Evolutionary conservation across 2,329 filamentous ascomycete species (phyloP).

Genomic region (Sphaerulina populicola): DNA sequence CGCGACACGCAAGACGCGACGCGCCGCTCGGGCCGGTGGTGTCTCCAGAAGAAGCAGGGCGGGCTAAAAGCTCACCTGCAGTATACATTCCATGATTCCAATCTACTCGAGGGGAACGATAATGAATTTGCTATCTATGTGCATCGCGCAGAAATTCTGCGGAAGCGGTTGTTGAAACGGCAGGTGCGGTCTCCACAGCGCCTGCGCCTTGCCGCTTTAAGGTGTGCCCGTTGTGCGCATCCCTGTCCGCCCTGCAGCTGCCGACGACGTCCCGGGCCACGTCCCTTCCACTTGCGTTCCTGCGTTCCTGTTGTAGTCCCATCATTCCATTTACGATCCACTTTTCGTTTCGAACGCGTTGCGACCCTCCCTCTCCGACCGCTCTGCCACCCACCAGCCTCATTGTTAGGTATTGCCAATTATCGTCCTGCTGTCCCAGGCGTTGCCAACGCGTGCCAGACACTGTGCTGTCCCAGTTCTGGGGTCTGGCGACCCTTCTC

Average conservation of each 20-base stretch:
- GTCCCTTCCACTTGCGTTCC: neutral
- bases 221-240: neutral
- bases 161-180: constrained; percentile 5
- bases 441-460: neutral
- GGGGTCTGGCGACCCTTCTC: neutral
- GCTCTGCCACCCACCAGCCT: neutral
- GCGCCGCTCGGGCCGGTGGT: neutral
- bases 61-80: neutral
- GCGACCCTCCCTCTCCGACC: neutral
- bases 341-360: neutral
- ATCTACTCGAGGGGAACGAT: constrained; percentile 11
- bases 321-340: constrained; percentile 4
- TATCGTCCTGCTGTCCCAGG: neutral
- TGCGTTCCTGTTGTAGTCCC: constrained; percentile 5
- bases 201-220: constrained; percentile 6
- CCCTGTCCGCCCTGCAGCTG: neutral
- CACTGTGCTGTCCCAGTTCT: neutral
- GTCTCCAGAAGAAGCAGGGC: neutral
- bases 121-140: constrained; percentile 14
- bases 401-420: neutral
- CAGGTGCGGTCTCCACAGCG: constrained; percentile 15
- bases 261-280: neutral
- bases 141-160: constrained; percentile 5
- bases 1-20: too few relatives aligned
- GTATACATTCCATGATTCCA: constrained; percentile 6